These are phyloP conservation scores for Hypoxylon cercidicola DNA, from an alignment of 495 filamentous ascomycete species.

Conservation along the genomic window DNA sequence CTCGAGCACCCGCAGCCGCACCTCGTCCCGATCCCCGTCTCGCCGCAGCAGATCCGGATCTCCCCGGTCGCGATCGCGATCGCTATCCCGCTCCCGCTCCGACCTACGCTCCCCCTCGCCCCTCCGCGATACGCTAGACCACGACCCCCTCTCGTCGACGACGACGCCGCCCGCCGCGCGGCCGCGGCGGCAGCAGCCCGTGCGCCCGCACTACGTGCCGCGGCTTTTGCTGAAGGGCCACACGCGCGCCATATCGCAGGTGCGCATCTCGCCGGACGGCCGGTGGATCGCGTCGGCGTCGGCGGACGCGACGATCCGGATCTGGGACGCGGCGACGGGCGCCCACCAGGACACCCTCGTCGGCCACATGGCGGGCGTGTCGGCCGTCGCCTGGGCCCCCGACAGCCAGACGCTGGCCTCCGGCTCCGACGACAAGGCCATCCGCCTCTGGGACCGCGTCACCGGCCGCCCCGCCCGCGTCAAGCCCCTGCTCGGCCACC, in stretches of 20 bases:
- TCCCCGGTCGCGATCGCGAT: constrained; percentile 26
- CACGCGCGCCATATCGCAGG: constrained; percentile 79
- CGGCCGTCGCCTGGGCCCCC: constrained; percentile 89
- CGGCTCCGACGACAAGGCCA: constrained; percentile 95
- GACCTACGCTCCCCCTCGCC: constrained; percentile 32
- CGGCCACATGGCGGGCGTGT: constrained; percentile 91
- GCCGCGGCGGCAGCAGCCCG: constrained; percentile 33
- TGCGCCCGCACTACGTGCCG: constrained; percentile 51
- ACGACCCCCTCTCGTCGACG: too few species aligned
- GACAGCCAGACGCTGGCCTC: constrained; percentile 87
- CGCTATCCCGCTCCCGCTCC: constrained; percentile 41
- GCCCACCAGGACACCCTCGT: constrained; percentile 86
- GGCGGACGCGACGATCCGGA: constrained; percentile 86
- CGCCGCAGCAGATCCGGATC: constrained; percentile 50
- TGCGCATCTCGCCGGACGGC: constrained; percentile 90
- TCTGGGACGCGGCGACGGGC: constrained; percentile 86
- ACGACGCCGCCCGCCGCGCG: too few species aligned
- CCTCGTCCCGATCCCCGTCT: constrained; percentile 52
- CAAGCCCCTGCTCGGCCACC: constrained; percentile 81
- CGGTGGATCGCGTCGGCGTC: constrained; percentile 89
- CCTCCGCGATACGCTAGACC: constrained; percentile 18
- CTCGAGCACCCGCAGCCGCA: constrained; percentile 50
- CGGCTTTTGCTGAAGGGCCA: constrained; percentile 72
- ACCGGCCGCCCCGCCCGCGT: constrained; percentile 73
- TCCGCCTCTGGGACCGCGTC: constrained; percentile 87